Evolutionary conservation across 2,329 filamentous ascomycete species (phyloP).

Genomic region (Albifimbria verrucaria): DNA sequence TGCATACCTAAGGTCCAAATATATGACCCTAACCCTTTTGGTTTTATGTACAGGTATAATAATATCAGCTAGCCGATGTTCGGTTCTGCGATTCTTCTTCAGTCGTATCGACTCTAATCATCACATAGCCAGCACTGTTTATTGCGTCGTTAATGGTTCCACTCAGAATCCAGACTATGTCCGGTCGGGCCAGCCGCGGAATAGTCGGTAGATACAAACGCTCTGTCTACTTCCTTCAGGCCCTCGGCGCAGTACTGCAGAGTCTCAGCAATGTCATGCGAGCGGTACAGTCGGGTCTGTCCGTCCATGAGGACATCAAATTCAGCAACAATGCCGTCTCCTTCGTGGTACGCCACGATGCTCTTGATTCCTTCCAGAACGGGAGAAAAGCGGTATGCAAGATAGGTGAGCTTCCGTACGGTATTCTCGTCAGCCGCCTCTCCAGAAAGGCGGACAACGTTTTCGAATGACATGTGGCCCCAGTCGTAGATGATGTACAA

Average conservation of each 20-base stretch:
- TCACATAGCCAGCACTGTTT: too few species aligned
- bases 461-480: constrained; percentile 47
- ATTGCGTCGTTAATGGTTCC: constrained; percentile 30
- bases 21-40: too few species aligned
- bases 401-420: constrained; percentile 27
- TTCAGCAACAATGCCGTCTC: constrained; percentile 30
- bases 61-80: too few species aligned
- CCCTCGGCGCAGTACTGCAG: constrained; percentile 31
- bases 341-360: constrained; percentile 29
- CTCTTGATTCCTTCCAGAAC: constrained; percentile 29
- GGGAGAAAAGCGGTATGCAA: constrained; percentile 29
- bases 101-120: too few species aligned
- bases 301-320: constrained; percentile 28
- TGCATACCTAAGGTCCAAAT: too few species aligned
- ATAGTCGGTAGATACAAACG: constrained; percentile 32
- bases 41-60: too few species aligned
- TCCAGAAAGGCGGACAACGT: constrained; percentile 26
- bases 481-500: constrained; percentile 69
- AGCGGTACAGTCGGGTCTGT: constrained; percentile 24
- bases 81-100: too few species aligned
- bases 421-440: constrained; percentile 26
- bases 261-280: constrained; percentile 30
- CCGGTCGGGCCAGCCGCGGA: constrained; percentile 26
- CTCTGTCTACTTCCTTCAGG: constrained; percentile 24
- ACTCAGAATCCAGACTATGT: constrained; percentile 22